These are phyloP conservation scores for Linum trigynum DNA, from an alignment of 345 rosid species.

Conservation along the genomic window DNA sequence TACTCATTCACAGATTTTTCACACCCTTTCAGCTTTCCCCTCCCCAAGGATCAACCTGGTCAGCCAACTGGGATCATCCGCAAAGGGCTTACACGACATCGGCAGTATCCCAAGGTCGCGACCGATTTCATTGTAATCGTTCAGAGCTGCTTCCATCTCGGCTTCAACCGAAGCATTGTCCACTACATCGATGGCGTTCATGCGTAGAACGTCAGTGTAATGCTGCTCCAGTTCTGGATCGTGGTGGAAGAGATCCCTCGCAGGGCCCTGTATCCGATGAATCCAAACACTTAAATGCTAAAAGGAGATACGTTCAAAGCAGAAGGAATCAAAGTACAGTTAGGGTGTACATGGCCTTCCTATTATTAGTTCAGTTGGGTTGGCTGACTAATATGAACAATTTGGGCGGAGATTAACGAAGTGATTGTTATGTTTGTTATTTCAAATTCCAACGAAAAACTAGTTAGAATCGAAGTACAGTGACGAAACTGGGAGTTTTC, in stretches of 20 bases:
- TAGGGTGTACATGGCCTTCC: too few relatives aligned
- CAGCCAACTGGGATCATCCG: conserved; percentile 57
- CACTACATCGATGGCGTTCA: conserved; percentile 43
- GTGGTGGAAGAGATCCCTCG: conserved; percentile 68
- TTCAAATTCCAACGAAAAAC: too few relatives aligned
- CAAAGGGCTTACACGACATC: conserved; percentile 44
- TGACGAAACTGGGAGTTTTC: neutral
- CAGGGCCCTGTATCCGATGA: conserved; percentile 43
- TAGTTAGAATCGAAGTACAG: too few relatives aligned
- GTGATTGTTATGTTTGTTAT: too few relatives aligned
- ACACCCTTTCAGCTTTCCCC: conserved; percentile 23
- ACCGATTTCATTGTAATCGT: conserved; percentile 53
- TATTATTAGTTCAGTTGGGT: too few relatives aligned
- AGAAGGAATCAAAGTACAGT: too few relatives aligned
- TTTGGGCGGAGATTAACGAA: too few relatives aligned
- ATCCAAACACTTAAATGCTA: neutral
- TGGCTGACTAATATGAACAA: too few relatives aligned
- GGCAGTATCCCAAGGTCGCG: conserved; percentile 63
- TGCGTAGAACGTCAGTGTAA: conserved; percentile 43
- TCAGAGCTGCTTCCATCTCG: conserved; percentile 66
- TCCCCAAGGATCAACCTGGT: conserved; percentile 67
- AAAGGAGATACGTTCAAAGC: too few relatives aligned
- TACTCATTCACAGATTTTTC: neutral
- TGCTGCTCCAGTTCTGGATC: conserved; percentile 57
- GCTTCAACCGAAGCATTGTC: conserved; percentile 49